A percentile compares a stretch with the other conserved stretches of the same genome.
Conservation (phyloP, 176 grass and related monocot species). For the Zea mays region DNA sequence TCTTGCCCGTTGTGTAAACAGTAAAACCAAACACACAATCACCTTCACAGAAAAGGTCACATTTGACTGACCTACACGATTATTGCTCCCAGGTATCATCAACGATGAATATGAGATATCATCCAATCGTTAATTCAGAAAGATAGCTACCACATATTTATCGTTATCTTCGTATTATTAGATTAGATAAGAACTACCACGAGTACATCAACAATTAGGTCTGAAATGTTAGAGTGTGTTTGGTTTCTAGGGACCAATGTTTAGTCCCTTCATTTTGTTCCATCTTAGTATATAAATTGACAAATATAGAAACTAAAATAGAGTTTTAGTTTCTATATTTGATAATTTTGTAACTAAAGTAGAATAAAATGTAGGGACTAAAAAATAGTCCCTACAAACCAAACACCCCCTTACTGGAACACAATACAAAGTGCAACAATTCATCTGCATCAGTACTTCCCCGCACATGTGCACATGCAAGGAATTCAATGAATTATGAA, state of each 20-base stretch:
- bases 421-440: not conserved
- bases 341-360: too few relatives aligned
- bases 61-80: not conserved
- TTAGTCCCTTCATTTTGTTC: too few relatives aligned
- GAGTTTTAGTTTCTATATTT: too few relatives aligned
- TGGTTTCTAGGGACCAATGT: too few relatives aligned
- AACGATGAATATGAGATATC: conserved; percentile 11
- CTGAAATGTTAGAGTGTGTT: too few relatives aligned
- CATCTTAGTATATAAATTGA: too few relatives aligned
- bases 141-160: not conserved
- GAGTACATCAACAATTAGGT: conserved; percentile 9
- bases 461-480: conserved; percentile 15
- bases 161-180: not conserved
- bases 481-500: conserved; percentile 6
- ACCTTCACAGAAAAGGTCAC: not conserved
- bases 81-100: not conserved
- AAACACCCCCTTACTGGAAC: too few relatives aligned
- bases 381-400: too few relatives aligned
- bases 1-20: not conserved
- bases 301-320: too few relatives aligned
- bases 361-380: too few relatives aligned
- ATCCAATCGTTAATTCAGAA: not conserved
- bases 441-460: not conserved
- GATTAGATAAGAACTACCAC: not conserved
- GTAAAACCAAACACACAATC: not conserved